Conservation (phyloP, 768 basidiomycete genomes). For the Auriscalpium microsporum region DNA sequence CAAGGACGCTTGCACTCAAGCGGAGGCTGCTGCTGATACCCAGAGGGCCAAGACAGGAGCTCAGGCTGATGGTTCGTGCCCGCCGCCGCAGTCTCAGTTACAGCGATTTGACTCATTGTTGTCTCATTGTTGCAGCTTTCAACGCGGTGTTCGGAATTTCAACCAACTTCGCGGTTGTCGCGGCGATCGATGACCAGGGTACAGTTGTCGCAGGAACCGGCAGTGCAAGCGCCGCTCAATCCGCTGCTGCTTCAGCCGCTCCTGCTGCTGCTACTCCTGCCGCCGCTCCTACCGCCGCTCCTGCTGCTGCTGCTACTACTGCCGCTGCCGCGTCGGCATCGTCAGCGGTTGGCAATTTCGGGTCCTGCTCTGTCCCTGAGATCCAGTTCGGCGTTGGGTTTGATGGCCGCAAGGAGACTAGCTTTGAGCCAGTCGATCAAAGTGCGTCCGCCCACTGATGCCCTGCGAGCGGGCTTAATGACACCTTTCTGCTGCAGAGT, state of each 20-base stretch:
- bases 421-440: conserved; percentile 43
- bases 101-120: too few relatives aligned
- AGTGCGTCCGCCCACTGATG: conserved; percentile 8
- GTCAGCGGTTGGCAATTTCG: conserved; percentile 22
- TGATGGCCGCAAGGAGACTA: conserved; percentile 43
- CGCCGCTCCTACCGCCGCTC: not conserved
- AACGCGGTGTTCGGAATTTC: conserved; percentile 47
- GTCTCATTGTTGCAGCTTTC: conserved; percentile 19
- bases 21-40: conserved; percentile 23
- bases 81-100: too few relatives aligned
- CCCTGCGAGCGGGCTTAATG: conserved; percentile 11
- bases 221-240: not conserved
- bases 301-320: not conserved
- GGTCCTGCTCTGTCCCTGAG: conserved; percentile 44
- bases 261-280: not conserved
- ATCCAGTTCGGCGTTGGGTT: conserved; percentile 49
- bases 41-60: conserved; percentile 19
- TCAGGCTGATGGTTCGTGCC: conserved; percentile 37
- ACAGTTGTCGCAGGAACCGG: conserved; percentile 19
- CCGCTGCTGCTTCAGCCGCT: not conserved
- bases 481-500: conserved; percentile 18
- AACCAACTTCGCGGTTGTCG: conserved; percentile 41
- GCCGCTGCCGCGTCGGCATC: conserved; percentile 6
- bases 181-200: conserved; percentile 39
- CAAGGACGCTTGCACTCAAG: conserved; percentile 38